Base-by-base conservation (phyloP, 2,329 filamentous ascomycete genomes). In the Nannizziopsis arthrosporioides region DNA sequence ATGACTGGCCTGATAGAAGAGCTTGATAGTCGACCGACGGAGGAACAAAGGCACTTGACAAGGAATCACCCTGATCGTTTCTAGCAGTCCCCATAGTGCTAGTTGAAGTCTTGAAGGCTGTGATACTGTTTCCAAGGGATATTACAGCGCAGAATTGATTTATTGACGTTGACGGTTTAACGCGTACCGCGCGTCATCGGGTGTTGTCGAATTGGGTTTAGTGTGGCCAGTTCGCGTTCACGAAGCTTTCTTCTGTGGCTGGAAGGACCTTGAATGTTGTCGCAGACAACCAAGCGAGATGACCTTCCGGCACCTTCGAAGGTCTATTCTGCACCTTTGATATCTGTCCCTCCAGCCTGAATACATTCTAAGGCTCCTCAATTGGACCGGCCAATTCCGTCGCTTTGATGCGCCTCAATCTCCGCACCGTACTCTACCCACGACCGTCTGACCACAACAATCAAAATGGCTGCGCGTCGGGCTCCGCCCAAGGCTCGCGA, bases 1-100 rank as follows among this genome's bases (percentile, higher is more conserved):
- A 87, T 36, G 83, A 81, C 41, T 73, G 73, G 61, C 84, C 84
- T 36, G 73, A 62, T 56, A 84, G 68, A 52, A 88, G 73, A 35
- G 68, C 62, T 14, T 67, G 48, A 40, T 62, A 60, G 65, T 82
- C 68, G 56, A 89, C 74, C 12, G 82, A 88, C 5, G 85, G 84
- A 11, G 84, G 82, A 53, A 84, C 68, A 66, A 82, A 86, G 52
- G 49, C 35, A 17, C 61, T 58, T 34, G 62, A 52, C 17, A 58
- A 52, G 1, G 61, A 58, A 42, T 63, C 56, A 14, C 41, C 27
- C 9, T 34, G 19, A 11, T 45, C 39, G 30, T 49, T 44, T 18
- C 49, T 38, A 15, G 57, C 56, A 17, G 65, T 62, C 38, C 60
- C 60, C 67, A 71, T 71, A 17, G 19, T 35, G 7, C 2, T 36